Evolutionary conservation across 305 asterid genomes (phyloP).

Genomic region (Fraxinus albicans): DNA sequence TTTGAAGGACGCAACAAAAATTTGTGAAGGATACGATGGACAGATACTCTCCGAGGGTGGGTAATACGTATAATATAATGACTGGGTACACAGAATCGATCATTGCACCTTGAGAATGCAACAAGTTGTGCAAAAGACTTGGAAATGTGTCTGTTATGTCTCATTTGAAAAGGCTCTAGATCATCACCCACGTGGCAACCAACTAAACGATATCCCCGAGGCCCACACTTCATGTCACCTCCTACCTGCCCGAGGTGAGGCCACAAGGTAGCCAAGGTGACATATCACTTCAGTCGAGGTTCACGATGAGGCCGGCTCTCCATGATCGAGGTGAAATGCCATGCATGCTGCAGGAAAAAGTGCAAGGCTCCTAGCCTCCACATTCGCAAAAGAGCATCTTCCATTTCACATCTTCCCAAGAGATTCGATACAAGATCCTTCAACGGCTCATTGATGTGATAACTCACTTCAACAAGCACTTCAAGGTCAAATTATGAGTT

Average conservation of each 20-base stretch:
- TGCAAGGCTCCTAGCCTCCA: background rate
- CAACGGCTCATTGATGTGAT: too few relatives aligned
- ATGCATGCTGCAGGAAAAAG: background rate
- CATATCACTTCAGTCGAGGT: background rate
- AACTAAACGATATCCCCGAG: background rate
- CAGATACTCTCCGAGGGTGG: background rate
- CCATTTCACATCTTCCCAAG: background rate
- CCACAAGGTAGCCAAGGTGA: background rate
- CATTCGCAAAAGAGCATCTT: background rate
- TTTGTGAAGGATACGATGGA: too few relatives aligned
- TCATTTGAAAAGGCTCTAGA: background rate
- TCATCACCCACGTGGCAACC: background rate
- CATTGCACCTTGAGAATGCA: background rate
- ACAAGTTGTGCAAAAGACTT: background rate
- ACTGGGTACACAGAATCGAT: too few relatives aligned
- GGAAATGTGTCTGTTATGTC: background rate
- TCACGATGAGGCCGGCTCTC: background rate
- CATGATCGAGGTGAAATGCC: background rate
- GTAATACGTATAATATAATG: background rate
- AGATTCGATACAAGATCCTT: background rate
- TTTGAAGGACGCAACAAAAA: background rate
- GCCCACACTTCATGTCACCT: background rate
- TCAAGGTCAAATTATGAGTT: background rate
- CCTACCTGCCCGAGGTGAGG: background rate
- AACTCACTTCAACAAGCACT: background rate